Conservation (phyloP, 768 basidiomycete species). For the Hericium coralloides region DNA sequence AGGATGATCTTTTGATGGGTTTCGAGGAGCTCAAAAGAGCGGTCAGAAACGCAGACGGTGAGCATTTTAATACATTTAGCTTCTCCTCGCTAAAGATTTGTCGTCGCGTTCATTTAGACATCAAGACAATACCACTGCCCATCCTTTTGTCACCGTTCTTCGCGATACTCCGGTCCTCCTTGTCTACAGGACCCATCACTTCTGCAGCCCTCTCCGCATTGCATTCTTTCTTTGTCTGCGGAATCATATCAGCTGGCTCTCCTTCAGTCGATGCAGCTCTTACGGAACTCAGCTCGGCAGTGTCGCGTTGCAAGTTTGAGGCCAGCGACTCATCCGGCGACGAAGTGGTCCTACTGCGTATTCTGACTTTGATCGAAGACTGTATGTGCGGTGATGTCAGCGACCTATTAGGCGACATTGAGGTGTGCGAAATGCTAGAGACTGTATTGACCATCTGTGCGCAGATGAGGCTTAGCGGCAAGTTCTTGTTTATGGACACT, state of each 20-base stretch:
- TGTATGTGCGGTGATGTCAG: conserved; percentile 69
- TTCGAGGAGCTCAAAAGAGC: conserved; percentile 80
- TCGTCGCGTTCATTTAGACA: conserved; percentile 39
- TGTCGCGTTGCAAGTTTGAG: conserved; percentile 97
- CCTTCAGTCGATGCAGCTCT: conserved; percentile 56
- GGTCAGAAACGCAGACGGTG: conserved; percentile 62
- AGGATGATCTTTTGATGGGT: conserved; percentile 81
- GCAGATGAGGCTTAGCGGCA: conserved; percentile 93
- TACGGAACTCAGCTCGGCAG: conserved; percentile 76
- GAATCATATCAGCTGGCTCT: conserved; percentile 54
- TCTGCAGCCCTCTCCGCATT: conserved; percentile 86
- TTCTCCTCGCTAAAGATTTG: not conserved
- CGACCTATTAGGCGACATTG: conserved; percentile 75
- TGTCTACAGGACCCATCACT: conserved; percentile 95
- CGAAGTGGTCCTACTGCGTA: conserved; percentile 88
- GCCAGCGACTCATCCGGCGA: conserved; percentile 96
- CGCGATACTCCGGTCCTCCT: conserved; percentile 83
- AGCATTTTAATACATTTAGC: conserved; percentile 11
- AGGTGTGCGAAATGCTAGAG: conserved; percentile 97
- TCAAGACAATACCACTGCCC: conserved; percentile 46
- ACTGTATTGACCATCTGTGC: conserved; percentile 96
- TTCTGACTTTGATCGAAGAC: conserved; percentile 83
- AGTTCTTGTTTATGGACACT: conserved; percentile 21
- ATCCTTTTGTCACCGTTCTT: conserved; percentile 82
- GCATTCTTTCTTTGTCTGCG: conserved; percentile 79